Conservation (phyloP, 129 eudicot genomes). For the Chrysanthemum seticuspe region DNA sequence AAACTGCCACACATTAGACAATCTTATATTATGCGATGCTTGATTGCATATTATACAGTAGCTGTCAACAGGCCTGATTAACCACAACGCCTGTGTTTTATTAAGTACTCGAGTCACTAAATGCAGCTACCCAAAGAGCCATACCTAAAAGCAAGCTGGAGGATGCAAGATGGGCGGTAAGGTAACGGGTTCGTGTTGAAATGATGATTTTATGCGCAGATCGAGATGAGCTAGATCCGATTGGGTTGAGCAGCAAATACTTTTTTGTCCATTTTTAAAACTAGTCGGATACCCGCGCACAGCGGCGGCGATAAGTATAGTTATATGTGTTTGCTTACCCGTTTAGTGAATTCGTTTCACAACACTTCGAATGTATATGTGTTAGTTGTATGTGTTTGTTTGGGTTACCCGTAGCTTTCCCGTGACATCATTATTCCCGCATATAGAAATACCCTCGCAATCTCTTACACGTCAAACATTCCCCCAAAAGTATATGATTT, state of each 20-base stretch:
- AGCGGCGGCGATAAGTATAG: no score
- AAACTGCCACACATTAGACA: background rate
- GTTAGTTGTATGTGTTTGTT: no score
- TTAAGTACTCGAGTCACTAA: background rate
- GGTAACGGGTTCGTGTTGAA: background rate
- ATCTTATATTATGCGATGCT: background rate
- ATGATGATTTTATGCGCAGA: background rate
- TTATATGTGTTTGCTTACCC: no score
- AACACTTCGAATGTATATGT: no score
- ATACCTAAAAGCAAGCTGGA: no score
- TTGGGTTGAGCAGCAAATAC: background rate
- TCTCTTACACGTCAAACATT: no score
- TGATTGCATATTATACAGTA: conserved; percentile 1
- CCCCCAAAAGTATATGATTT: no score
- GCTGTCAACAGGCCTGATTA: background rate
- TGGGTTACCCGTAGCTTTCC: no score
- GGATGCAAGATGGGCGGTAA: background rate
- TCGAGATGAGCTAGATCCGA: background rate
- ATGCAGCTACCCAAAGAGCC: background rate
- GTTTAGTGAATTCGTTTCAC: no score
- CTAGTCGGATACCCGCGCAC: no score
- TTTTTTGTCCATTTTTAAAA: background rate
- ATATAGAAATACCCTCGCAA: no score
- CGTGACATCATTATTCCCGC: no score
- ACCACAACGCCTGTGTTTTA: background rate